Conservation (phyloP, 106 monocot genomes). For the Allium sativum region DNA sequence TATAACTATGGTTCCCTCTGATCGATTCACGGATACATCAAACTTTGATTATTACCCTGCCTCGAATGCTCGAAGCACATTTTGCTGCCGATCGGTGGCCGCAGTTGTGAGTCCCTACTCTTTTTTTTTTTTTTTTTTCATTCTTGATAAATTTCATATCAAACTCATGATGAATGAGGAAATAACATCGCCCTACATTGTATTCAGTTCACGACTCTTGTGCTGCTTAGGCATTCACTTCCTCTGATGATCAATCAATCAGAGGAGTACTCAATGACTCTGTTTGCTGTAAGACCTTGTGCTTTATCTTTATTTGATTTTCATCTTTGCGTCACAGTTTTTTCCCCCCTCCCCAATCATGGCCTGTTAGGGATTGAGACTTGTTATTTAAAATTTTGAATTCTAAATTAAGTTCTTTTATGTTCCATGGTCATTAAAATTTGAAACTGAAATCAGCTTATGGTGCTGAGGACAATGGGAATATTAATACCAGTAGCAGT, state of each 20-base stretch:
- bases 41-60: constrained; percentile 39
- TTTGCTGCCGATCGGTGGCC: constrained; percentile 49
- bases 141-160: neutral
- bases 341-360: no score
- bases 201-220: constrained; percentile 66
- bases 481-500: constrained; percentile 10
- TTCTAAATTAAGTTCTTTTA: no score
- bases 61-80: constrained; percentile 29
- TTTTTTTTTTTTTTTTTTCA: neutral
- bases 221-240: constrained; percentile 67
- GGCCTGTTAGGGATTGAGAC: no score
- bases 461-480: constrained; percentile 8
- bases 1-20: constrained; percentile 54
- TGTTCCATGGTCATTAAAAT: no score
- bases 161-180: neutral
- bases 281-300: constrained; percentile 43
- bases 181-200: neutral
- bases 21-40: constrained; percentile 19
- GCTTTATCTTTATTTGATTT: neutral
- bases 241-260: constrained; percentile 55
- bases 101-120: constrained; percentile 46
- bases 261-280: constrained; percentile 46
- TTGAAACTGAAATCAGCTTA: constrained; percentile 5
- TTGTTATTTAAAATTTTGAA: no score
- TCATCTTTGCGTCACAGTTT: no score